Percentiles rank a stretch among this genome's conserved stretches.
phyloP scores from a whole-genome alignment of 2,329 filamentous ascomycete genomes.

The Dactylonectria macrodidyma region DNA sequence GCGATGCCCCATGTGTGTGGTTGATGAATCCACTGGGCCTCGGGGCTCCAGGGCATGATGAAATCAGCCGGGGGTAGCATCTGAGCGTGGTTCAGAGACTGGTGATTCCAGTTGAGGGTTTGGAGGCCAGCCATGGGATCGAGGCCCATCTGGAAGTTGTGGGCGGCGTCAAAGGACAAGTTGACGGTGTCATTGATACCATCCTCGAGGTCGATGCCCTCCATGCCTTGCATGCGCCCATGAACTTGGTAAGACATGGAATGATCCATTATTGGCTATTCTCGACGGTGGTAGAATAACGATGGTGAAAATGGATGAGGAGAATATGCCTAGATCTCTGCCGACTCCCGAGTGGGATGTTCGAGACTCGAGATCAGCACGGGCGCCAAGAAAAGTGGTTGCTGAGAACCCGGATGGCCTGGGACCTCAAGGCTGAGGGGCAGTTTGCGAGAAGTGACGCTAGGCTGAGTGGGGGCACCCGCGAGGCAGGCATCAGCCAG shows the following conservation, averaged over 20 bases:
- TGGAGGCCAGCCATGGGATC: constrained; percentile 44
- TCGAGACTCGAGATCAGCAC: constrained; percentile 27
- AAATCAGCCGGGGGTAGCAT: constrained; percentile 13
- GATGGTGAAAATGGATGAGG: constrained; percentile 25
- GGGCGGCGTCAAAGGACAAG: constrained; percentile 23
- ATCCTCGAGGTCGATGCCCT: not conserved
- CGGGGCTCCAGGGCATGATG: constrained; percentile 21
- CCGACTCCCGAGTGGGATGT: constrained; percentile 36
- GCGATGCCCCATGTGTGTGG: not conserved
- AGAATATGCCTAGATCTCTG: constrained; percentile 22
- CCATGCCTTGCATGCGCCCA: constrained; percentile 3
- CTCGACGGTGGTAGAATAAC: not conserved
- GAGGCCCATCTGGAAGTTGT: constrained; percentile 7
- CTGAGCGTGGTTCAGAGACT: constrained; percentile 3
- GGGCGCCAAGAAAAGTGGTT: constrained; percentile 36
- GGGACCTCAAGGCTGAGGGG: constrained; percentile 40
- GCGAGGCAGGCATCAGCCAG: constrained; percentile 3
- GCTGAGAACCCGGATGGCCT: constrained; percentile 52
- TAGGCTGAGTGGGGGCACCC: constrained; percentile 27
- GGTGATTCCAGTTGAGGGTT: constrained; percentile 33
- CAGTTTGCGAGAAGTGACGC: constrained; percentile 34
- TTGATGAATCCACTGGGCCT: constrained; percentile 24
- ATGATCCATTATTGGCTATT: constrained; percentile 37
- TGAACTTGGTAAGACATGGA: constrained; percentile 37
- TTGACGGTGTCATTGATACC: constrained; percentile 28